These are phyloP conservation scores for Candida coleopterorum DNA, from an alignment of 805 yeast genomes.

Conservation along the genomic window DNA sequence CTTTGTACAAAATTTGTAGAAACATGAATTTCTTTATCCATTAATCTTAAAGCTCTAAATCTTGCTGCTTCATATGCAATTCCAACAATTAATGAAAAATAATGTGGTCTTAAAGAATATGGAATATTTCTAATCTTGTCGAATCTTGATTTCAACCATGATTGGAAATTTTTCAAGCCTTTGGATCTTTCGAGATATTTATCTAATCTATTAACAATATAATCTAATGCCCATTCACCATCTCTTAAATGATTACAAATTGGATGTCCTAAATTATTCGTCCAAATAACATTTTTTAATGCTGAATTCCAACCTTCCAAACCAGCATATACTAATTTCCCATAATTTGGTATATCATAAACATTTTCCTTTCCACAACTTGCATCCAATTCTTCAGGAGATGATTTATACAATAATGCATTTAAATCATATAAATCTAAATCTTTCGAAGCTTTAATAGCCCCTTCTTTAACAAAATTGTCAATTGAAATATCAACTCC, in stretches of 20 bases:
- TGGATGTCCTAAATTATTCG: slow-evolving; percentile 81
- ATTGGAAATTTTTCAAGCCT: slow-evolving; percentile 50
- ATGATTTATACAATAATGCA: slow-evolving; percentile 69
- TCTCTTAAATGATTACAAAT: slow-evolving; percentile 72
- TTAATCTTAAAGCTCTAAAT: slow-evolving; percentile 53
- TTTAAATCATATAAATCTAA: slow-evolving; percentile 69
- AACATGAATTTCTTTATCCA: slow-evolving; percentile 49
- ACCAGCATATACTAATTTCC: slow-evolving; percentile 80
- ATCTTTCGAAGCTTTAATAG: slow-evolving; percentile 62
- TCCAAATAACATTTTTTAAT: slow-evolving; percentile 54
- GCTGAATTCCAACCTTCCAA: slow-evolving; percentile 87
- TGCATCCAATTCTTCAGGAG: slow-evolving; percentile 82
- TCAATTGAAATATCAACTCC: slow-evolving; percentile 65
- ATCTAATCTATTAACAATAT: slow-evolving; percentile 55
- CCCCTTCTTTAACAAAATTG: slow-evolving; percentile 66
- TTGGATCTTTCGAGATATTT: slow-evolving; percentile 45
- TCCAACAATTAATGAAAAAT: slow-evolving; percentile 78
- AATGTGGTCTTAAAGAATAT: slow-evolving; percentile 76
- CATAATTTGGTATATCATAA: slow-evolving; percentile 70
- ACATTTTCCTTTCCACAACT: slow-evolving; percentile 69
- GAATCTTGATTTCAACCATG: slow-evolving; percentile 67
- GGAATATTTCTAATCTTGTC: slow-evolving; percentile 65
- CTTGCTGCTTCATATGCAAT: slow-evolving; percentile 81
- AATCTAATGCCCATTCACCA: slow-evolving; percentile 90
- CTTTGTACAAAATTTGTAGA: slow-evolving; percentile 75